Evolutionary conservation across 2,329 filamentous ascomycete genomes (phyloP).

Genomic region (Neonectria ditissima): DNA sequence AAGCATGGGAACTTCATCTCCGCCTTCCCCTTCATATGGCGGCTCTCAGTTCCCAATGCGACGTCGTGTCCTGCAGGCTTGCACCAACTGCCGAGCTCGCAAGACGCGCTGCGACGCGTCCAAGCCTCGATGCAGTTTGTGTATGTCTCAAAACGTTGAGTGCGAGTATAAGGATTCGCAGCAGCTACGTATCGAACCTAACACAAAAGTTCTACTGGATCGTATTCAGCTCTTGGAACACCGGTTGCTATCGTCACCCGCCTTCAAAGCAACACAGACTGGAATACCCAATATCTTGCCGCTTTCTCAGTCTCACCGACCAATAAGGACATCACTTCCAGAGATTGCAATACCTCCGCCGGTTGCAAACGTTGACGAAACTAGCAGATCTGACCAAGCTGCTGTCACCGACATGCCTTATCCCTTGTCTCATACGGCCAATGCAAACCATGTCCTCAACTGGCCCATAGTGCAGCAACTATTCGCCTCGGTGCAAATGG

Average conservation of each 20-base stretch:
- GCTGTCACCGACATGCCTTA: conserved; percentile 16
- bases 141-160: conserved; percentile 44
- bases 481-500: background rate
- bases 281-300: too few species aligned
- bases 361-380: too few species aligned
- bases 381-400: background rate
- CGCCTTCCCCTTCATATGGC: too few species aligned
- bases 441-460: conserved; percentile 32
- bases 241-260: conserved; percentile 33
- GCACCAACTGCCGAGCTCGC: conserved; percentile 46
- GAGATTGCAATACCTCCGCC: too few species aligned
- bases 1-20: too few species aligned
- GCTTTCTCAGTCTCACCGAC: too few species aligned
- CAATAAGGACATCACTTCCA: too few species aligned
- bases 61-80: conserved; percentile 41
- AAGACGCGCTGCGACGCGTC: conserved; percentile 48
- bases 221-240: conserved; percentile 48
- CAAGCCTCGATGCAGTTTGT: conserved; percentile 45
- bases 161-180: conserved; percentile 47
- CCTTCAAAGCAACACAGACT: background rate
- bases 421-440: conserved; percentile 31
- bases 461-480: conserved; percentile 25
- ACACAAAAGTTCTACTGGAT: conserved; percentile 45
- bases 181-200: conserved; percentile 45
- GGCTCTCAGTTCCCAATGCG: conserved; percentile 20